Conservation (phyloP, 2,329 filamentous ascomycete species). For the Stromatinia cepivora region DNA sequence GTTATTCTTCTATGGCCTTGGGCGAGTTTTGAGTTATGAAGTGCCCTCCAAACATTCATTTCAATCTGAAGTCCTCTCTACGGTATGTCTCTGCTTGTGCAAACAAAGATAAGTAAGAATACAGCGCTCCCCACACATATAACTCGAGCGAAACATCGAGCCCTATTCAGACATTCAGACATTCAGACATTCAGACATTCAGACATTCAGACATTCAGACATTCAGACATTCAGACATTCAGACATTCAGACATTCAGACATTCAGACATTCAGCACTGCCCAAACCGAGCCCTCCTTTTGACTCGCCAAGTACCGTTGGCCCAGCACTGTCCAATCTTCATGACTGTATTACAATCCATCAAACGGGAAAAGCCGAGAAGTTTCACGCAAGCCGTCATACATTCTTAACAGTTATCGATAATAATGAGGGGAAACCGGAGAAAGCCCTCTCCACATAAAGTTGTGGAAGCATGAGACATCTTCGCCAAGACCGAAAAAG, state of each 20-base stretch:
- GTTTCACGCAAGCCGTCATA: background rate
- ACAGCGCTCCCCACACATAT: too few species aligned
- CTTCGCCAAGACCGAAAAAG: background rate
- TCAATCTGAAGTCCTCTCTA: too few species aligned
- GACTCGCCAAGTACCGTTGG: background rate
- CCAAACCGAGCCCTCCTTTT: background rate
- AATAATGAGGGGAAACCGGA: too few species aligned
- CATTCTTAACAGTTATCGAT: background rate
- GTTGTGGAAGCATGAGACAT: background rate
- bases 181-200: background rate
- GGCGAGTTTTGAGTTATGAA: too few species aligned
- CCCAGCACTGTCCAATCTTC: too few species aligned
- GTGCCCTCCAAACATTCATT: too few species aligned
- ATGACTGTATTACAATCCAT: background rate
- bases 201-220: background rate
- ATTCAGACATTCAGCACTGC: background rate
- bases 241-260: background rate
- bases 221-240: background rate
- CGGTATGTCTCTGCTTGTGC: too few species aligned
- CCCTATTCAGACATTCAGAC: background rate
- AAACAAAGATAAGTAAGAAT: too few species aligned
- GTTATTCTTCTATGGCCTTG: too few species aligned
- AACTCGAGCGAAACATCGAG: too few species aligned
- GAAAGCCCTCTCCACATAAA: background rate
- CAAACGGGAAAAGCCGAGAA: background rate